Percentiles rank a stretch among this genome's conserved stretches.
Evolutionary conservation across 2,329 filamentous ascomycete species (phyloP).

Genomic region (Tothia fuscella): DNA sequence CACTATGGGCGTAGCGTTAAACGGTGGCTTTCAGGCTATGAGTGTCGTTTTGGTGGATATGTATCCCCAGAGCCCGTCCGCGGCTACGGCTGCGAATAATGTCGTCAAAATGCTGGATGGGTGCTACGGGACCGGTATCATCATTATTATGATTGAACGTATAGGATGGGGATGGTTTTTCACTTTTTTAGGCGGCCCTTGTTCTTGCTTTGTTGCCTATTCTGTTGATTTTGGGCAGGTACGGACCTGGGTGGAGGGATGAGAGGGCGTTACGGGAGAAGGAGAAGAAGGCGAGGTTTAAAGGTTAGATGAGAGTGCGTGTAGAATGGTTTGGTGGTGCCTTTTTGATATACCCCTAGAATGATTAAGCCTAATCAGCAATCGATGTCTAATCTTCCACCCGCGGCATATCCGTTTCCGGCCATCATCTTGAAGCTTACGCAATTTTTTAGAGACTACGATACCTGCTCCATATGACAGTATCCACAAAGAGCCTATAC

Average conservation of each 20-base stretch:
- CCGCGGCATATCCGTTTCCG: too few relatives aligned
- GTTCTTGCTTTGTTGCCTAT: background rate
- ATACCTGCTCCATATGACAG: too few relatives aligned
- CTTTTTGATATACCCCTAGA: too few relatives aligned
- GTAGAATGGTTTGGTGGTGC: too few relatives aligned
- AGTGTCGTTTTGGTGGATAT: background rate
- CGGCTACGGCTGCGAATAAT: background rate
- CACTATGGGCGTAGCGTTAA: background rate
- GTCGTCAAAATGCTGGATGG: background rate
- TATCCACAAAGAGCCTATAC: too few relatives aligned
- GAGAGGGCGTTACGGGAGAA: background rate
- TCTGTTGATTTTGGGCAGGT: background rate
- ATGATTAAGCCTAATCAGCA: too few relatives aligned
- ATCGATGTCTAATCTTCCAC: too few relatives aligned
- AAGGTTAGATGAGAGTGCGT: too few relatives aligned
- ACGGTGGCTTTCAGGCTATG: background rate
- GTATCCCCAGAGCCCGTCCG: background rate
- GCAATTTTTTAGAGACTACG: too few relatives aligned
- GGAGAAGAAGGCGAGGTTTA: background rate
- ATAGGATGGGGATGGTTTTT: conserved; percentile 2
- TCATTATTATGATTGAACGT: background rate
- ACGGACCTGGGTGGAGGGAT: background rate
- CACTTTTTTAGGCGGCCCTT: background rate
- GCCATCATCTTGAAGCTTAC: too few relatives aligned
- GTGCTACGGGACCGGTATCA: background rate